Base-by-base conservation (phyloP, 108 stramenopile genomes). In the Cyclotella atomus region DNA sequence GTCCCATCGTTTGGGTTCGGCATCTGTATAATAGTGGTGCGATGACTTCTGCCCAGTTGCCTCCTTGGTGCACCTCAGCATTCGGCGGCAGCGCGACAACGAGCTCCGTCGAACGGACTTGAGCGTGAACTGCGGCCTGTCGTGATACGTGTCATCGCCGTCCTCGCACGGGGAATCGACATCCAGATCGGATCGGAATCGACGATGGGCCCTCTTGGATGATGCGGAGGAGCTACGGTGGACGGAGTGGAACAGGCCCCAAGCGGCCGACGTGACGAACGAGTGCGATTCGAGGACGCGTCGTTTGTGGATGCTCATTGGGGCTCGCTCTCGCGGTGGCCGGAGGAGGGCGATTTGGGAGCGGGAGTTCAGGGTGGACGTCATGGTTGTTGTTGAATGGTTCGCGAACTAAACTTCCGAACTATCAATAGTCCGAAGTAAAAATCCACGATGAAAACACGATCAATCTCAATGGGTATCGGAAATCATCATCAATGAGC, bases 241-340 rank as follows among this genome's bases (percentile, higher is more conserved):
- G 38, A 52, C 34, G 20, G 47, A 23, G 21, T 61, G 27, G 23
- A 15, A 33, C 0, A 44, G 17, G 49, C 44, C 38, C 44, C 44
- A 71, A 2, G 17, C 25, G 19, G 19, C 8, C 7, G 59, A 59
- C 35, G 32, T 45, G n/a, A 59, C 2, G 2, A 30, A 60, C 30
- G 27, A 24, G 4, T 38, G 25, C 16, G 71, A 72, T 54, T 72
- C 71, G 17, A 63, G 27, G n/a, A 27, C 49, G 1, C 25, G 49
- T 9, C 71, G 30, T 7, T 52, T 38, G 16, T 61, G 33, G 4
- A 9, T 25, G 49, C 35, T 32, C 71, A 72, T 72, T 7, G 71
- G 50, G 17, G 38, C 43, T 0, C 71, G 47, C 38, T 53, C 50
- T 7, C 47, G 4, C 0, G 33, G 35, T 8, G 71, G 61, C 0